Evolutionary conservation across 768 basidiomycete genomes (phyloP), one percentile per base, ranked within the genome.

Genomic region (Tricholoma sp.): DNA sequence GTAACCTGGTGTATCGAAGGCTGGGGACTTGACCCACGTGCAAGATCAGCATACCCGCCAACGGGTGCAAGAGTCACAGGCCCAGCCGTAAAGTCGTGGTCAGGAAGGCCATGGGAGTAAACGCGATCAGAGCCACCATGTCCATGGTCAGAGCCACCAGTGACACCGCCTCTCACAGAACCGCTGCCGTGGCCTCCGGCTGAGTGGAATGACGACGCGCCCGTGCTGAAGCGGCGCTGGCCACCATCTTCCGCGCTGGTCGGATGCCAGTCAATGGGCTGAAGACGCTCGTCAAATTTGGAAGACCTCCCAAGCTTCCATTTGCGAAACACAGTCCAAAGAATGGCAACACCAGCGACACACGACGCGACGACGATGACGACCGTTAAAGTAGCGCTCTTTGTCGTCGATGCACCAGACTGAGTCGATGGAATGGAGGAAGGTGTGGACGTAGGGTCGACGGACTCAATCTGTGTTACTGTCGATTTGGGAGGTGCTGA

Each of bases 281-380:
- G 83, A 75, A 95, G 83, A 62, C 91, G 89, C 59, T 85, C 83
- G 64, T 91, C 88, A 68, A 94, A 94, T 64, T 82, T 80, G 66
- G 82, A 79, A 29, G 91, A 93, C 57, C 88, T 83, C 54, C 83
- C 84, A 66, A 94, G 85, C 75, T 93, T 92, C 88, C 90, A 93
- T 71, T 94, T 93, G 75, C 92, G 87, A 78, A 94, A 89, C 66
- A 92, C 73, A 50, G 91, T 94, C 92, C 92, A 95, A 60, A 88
- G 76, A 63, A 93, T 83, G 56, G 81, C 79, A 52, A 87, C 67
- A 29, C 79, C 87, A 52, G 83, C 92, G 43, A 93, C 63, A 47
- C 78, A 83, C 5, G 86, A 78, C 4, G 82, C 92, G 52, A 90
- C 76, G 52, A 82, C 81, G 64, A 91, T 86, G 63, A 94, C 73